Evolutionary conservation across 441 rosid species (phyloP), one percentile per base, ranked within the genome.

Genomic region (Melianthus villosus): DNA sequence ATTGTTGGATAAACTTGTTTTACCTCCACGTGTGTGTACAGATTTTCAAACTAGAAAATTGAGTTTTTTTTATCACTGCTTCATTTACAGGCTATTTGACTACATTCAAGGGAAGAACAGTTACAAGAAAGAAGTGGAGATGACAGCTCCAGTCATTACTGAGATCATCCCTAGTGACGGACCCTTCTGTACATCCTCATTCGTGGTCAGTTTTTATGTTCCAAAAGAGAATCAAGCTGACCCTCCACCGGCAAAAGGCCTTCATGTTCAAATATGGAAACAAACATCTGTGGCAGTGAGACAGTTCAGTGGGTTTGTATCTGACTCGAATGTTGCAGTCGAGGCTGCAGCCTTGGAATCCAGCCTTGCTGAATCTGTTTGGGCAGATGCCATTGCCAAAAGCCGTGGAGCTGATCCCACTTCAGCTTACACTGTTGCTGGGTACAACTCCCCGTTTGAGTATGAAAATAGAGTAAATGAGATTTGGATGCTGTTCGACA

Each of bases 371-470:
- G 94, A 70, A 9, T 67, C 89, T 1, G 27, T 22, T 0, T 82
- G 93, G 97, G 71, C 67, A 5, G 54, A 40, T 11, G 81, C 85
- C 3, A 69, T 86, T 9, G 50, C 56, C 47, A 69, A 69, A 51
- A 71, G 67, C 42, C 68, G 11, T 13, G 52, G n/a, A 16, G 25
- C 9, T 14, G 44, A 29, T 28, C 0, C 57, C 0, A 11, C 60
- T 51, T 57, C 82, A 0, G 67, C 49, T 11, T 86, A 86, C 46
- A 75, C 53, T 0, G 89, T 86, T 8, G 86, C 93, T 0, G 93
- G 79, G 66, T 82, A 82, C 36, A 86, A 86, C 50, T 82, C 97
- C 5, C 97, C 96, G 0, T 82, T 82, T 29, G 87, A 79, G 43
- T 79, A 48, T 50, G 14, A 62, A 1, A 42, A 64, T 27, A 67